Evolutionary conservation across 2,329 filamentous ascomycete genomes (phyloP).

Genomic region (Colletotrichum sojae): DNA sequence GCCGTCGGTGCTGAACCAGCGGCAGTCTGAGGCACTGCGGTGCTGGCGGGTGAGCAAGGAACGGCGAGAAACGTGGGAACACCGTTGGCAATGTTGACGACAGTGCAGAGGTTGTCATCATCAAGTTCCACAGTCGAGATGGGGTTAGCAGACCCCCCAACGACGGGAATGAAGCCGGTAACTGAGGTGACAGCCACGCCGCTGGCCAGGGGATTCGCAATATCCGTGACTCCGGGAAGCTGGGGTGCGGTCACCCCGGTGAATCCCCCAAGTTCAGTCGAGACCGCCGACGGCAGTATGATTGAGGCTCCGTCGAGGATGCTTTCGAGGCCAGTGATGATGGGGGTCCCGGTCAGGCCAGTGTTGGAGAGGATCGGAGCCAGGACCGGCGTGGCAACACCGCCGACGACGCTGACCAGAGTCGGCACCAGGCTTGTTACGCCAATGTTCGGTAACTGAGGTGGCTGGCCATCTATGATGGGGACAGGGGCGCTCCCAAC

Average conservation of each 20-base stretch:
- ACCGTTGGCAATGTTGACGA: conserved; percentile 15
- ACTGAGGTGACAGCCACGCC: neutral
- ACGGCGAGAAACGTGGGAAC: conserved; percentile 20
- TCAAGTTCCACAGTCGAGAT: neutral
- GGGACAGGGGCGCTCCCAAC: conserved; percentile 1
- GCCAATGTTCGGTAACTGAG: neutral
- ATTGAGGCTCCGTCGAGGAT: neutral
- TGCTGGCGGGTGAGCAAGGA: conserved; percentile 2
- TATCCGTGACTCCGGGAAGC: conserved; percentile 2
- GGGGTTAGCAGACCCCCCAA: neutral
- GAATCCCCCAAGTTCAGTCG: conserved; percentile 1
- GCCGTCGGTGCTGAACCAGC: neutral
- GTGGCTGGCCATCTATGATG: neutral
- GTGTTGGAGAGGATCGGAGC: too few species aligned
- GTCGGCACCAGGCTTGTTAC: neutral
- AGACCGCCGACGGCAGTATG: neutral
- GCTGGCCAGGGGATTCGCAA: neutral
- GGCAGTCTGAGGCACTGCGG: neutral
- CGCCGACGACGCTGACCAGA: neutral
- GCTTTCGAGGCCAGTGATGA: neutral
- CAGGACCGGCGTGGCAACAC: neutral
- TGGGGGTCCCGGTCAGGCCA: neutral
- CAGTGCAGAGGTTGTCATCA: conserved; percentile 2
- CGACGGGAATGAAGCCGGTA: neutral
- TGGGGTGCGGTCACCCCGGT: conserved; percentile 23